These are phyloP conservation scores for Euphrasia confusa DNA, from an alignment of 257 asterid genomes.

Conservation along the genomic window DNA sequence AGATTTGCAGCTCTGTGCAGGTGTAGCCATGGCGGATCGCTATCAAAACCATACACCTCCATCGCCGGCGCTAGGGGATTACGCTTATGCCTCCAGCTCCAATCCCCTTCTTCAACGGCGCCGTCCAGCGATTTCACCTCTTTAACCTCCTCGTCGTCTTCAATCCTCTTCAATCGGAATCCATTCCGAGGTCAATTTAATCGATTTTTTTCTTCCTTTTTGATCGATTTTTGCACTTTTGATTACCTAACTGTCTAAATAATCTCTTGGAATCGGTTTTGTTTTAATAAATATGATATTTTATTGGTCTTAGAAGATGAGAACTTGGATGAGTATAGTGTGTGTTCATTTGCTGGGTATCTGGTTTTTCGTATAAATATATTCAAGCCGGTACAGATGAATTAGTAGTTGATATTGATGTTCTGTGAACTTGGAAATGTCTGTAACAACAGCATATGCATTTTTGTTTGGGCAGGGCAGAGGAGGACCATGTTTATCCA, in stretches of 20 bases:
- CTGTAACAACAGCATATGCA: not conserved
- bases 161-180: constrained; percentile 29
- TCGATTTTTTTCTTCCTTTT: not conserved
- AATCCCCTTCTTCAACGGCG: constrained; percentile 20
- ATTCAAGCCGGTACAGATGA: not conserved
- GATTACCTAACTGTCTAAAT: not conserved
- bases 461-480: constrained; percentile 59
- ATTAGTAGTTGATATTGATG: not conserved
- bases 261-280: too few relatives aligned
- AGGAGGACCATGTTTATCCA: constrained; percentile 92
- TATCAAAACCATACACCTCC: constrained; percentile 29
- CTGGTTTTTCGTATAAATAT: too few relatives aligned
- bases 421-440: constrained; percentile 2
- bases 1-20: constrained; percentile 37
- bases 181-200: constrained; percentile 43
- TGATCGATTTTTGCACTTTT: not conserved
- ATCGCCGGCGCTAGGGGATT: constrained; percentile 23
- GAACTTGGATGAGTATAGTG: too few relatives aligned
- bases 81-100: constrained; percentile 29
- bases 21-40: constrained; percentile 32
- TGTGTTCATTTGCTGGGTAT: not conserved
- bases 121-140: constrained; percentile 19
- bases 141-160: constrained; percentile 28
- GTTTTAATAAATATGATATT: too few relatives aligned
- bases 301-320: too few relatives aligned